Evolutionary conservation across 768 basidiomycete species (phyloP), one percentile per base, ranked within the genome.

Genomic region (Suillus ampliporus): DNA sequence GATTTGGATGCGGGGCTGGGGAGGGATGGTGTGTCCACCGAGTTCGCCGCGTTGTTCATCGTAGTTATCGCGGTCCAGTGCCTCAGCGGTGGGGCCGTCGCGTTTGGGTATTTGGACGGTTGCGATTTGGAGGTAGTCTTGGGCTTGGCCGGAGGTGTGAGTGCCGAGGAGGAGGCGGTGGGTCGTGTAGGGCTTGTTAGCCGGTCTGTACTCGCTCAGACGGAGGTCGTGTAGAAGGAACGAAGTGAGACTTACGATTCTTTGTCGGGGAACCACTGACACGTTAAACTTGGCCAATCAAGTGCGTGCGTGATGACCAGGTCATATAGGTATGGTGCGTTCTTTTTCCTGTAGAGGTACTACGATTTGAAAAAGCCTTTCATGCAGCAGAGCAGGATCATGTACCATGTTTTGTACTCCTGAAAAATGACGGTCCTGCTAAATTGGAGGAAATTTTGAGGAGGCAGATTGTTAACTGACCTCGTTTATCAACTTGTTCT

Each of bases 221-320:
- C 35, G 28, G 47, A 28, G 50, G 63, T 56, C 52, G n/a, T 26
- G 38, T 5, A 57, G 40, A 40, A 9, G 9, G 43, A 21, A 35
- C 34, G 35, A 44, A 11, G 4, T 19, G 43, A 60, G 13, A 77
- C 93, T 72, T 69, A 96, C 96, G 87, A 86, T 78, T 98, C 94
- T 76, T 89, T 90, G 82, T 99, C 97, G 0, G 97, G 97, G 76
- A 99, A 92, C 97, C 97, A 99, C 79, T 99, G 97, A 75, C 94
- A 95, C 5, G 97, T 99, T 71, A 99, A 75, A 71, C 90, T 94
- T 21, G 97, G 97, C 97, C 97, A 99, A 77, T 97, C 95, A 56
- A 99, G 83, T 37, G 97, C 97, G 74, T 99, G 97, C 1, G 97
- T 98, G 70, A 99, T 90, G 67, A 99, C 94, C 26, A 97, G 84